Evolutionary conservation across 139 green algal species (phyloP).

Genomic region (Volvox reticuliferus): DNA sequence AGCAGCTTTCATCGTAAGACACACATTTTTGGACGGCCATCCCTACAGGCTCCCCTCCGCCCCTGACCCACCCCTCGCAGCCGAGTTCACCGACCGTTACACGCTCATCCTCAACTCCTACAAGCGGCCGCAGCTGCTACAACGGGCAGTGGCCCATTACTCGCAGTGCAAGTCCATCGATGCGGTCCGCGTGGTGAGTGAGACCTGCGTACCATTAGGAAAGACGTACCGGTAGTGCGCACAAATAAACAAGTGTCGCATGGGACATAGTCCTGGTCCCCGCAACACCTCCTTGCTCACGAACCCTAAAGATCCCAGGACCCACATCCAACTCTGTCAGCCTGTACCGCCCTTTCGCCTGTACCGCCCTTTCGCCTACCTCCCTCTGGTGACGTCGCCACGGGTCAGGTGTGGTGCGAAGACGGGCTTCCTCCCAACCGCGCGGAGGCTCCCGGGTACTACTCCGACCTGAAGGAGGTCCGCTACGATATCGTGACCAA

Average conservation of each 20-base stretch:
- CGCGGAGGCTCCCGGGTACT: slow-evolving; percentile 32
- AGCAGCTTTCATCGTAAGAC: too few relatives aligned
- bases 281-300: too few relatives aligned
- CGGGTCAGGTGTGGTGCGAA: slow-evolving; percentile 63
- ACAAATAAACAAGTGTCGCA: too few relatives aligned
- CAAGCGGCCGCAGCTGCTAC: slow-evolving; percentile 55
- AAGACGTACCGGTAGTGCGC: too few relatives aligned
- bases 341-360: too few relatives aligned
- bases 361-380: neutral
- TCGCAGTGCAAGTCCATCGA: slow-evolving; percentile 52
- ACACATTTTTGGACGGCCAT: neutral
- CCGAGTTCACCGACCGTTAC: slow-evolving; percentile 45
- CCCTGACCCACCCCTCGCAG: slow-evolving; percentile 18
- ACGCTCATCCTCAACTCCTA: slow-evolving; percentile 74
- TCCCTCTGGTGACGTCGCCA: neutral
- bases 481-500: slow-evolving; percentile 60
- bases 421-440: slow-evolving; percentile 39
- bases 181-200: slow-evolving; percentile 56
- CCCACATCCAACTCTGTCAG: too few relatives aligned
- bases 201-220: neutral
- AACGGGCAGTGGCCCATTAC: slow-evolving; percentile 65
- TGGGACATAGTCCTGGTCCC: too few relatives aligned
- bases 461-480: slow-evolving; percentile 49
- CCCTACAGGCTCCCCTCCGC: neutral
- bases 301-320: too few relatives aligned